phyloP scores from a whole-genome alignment of 2,329 filamentous ascomycete species.

The Elsinoe perseae region DNA sequence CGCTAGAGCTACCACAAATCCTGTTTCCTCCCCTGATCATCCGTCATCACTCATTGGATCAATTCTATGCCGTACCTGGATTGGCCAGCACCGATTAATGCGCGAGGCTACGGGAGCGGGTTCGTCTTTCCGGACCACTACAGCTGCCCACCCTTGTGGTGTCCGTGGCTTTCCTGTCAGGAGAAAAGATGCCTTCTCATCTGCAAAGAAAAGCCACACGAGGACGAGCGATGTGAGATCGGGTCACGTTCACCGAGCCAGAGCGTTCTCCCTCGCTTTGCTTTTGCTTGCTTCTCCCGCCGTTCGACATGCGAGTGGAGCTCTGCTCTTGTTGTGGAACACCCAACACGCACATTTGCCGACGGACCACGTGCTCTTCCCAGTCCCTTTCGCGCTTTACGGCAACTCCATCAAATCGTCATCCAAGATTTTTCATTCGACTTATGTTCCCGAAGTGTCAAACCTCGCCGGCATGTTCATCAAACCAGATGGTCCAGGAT shows the following conservation, averaged over 20 bases:
- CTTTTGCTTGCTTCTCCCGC: constrained; percentile 6
- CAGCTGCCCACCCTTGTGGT: neutral
- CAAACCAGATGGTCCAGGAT: neutral
- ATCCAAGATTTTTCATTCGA: neutral
- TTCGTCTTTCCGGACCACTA: constrained; percentile 2
- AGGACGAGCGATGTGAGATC: neutral
- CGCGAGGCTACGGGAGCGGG: constrained; percentile 7
- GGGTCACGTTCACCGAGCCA: constrained; percentile 4
- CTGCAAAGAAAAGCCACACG: neutral
- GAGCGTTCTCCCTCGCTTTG: neutral
- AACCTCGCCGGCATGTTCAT: neutral
- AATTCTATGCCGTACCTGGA: neutral
- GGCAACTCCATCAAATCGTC: neutral
- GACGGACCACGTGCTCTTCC: neutral
- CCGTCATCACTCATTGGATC: constrained; percentile 4
- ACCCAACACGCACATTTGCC: neutral
- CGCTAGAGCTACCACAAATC: constrained; percentile 9
- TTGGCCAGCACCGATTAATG: constrained; percentile 6
- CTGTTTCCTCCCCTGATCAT: constrained; percentile 11
- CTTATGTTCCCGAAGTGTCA: constrained; percentile 1
- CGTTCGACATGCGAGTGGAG: neutral
- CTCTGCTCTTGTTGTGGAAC: neutral
- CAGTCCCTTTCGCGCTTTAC: neutral
- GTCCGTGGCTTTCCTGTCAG: constrained; percentile 3
- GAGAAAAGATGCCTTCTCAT: neutral